phyloP scores from a whole-genome alignment of 2,329 filamentous ascomycete genomes.

The Paraconiothyrium brasiliense region DNA sequence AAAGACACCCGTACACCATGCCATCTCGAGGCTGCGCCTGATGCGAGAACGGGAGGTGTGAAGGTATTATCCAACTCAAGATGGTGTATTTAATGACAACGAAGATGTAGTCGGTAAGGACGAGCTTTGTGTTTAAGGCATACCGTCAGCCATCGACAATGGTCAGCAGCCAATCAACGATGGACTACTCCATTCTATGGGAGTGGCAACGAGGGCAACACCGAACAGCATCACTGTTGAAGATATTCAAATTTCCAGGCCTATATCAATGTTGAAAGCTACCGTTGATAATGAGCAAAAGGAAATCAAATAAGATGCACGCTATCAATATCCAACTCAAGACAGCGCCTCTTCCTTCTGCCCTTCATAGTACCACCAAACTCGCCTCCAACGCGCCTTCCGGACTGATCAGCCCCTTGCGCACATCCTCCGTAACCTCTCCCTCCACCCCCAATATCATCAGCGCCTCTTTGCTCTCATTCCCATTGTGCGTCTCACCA shows the following conservation, averaged over 20 bases:
- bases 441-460: constrained; percentile 83
- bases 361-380: constrained; percentile 57
- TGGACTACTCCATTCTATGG: neutral
- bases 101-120: neutral
- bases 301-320: no score
- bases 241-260: no score
- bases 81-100: neutral
- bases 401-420: constrained; percentile 58
- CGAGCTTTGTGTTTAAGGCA: no score
- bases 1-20: neutral
- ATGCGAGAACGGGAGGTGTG: neutral
- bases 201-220: no score
- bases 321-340: neutral
- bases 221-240: neutral
- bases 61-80: neutral
- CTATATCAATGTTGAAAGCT: neutral
- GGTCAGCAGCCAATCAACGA: neutral
- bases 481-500: constrained; percentile 36
- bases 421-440: constrained; percentile 66
- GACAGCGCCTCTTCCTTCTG: neutral
- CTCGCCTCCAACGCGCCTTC: constrained; percentile 63
- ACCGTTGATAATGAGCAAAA: neutral
- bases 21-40: neutral
- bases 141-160: no score
- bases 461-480: constrained; percentile 70